These are phyloP conservation scores for Cytidiella melzeri DNA, from an alignment of 768 basidiomycete species.

Conservation along the genomic window DNA sequence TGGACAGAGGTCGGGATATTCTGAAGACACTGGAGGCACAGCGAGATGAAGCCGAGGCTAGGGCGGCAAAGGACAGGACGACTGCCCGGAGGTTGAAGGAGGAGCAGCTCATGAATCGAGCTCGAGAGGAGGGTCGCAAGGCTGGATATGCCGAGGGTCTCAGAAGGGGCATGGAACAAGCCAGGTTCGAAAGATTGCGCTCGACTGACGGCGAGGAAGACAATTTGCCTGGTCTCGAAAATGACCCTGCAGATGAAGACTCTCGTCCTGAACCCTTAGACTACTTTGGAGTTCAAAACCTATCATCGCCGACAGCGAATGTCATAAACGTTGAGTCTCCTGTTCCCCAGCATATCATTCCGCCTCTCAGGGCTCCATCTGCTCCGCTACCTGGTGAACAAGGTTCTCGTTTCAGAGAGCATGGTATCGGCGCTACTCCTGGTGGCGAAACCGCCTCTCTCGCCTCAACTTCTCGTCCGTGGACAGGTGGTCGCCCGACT, in stretches of 20 bases:
- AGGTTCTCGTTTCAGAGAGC: conserved; percentile 21
- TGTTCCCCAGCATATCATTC: conserved; percentile 6
- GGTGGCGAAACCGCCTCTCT: not conserved
- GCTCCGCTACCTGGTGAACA: conserved; percentile 13
- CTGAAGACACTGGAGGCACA: conserved; percentile 37
- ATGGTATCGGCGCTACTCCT: conserved; percentile 18
- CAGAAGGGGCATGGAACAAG: conserved; percentile 20
- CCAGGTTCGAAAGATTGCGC: conserved; percentile 1
- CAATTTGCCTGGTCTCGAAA: not conserved
- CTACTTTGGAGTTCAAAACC: conserved; percentile 5
- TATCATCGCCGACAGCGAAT: conserved; percentile 1
- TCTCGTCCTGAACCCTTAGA: conserved; percentile 4
- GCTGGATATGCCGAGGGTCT: conserved; percentile 38
- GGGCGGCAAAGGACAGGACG: conserved; percentile 39
- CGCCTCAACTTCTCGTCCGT: not conserved
- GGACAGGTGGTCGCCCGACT: conserved; percentile 6
- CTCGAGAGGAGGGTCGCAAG: conserved; percentile 38
- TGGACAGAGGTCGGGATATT: conserved; percentile 36
- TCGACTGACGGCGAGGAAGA: not conserved
- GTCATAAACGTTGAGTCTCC: conserved; percentile 4
- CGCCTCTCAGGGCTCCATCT: not conserved
- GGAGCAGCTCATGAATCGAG: conserved; percentile 33
- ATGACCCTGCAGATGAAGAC: not conserved
- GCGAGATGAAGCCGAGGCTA: conserved; percentile 39
- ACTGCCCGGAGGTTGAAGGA: conserved; percentile 38